These are phyloP conservation scores for Talaromyces pinophilus DNA, from an alignment of 2,329 filamentous ascomycete species.

Conservation along the genomic window DNA sequence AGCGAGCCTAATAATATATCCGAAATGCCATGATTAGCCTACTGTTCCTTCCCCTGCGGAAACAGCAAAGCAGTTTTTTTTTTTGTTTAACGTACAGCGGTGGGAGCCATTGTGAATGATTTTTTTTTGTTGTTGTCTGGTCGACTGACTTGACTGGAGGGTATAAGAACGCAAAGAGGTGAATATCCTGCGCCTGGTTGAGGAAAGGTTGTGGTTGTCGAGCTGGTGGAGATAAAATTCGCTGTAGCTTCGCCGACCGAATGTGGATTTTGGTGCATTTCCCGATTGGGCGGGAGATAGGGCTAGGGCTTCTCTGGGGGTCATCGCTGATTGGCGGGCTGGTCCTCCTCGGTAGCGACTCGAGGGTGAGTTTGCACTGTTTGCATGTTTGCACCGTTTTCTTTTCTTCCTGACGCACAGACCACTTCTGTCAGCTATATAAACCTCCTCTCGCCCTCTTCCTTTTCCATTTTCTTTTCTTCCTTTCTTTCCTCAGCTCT, in stretches of 20 bases:
- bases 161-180: slow-evolving; percentile 73
- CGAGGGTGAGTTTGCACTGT: not conserved
- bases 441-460: slow-evolving; percentile 6
- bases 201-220: slow-evolving; percentile 26
- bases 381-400: slow-evolving; percentile 5
- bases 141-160: slow-evolving; percentile 4
- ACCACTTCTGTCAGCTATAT: slow-evolving; percentile 8
- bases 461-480: slow-evolving; percentile 40
- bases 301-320: slow-evolving; percentile 24
- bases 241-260: slow-evolving; percentile 17
- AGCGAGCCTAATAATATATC: slow-evolving; percentile 43
- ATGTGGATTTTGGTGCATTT: slow-evolving; percentile 4
- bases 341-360: not conserved
- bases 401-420: slow-evolving; percentile 25
- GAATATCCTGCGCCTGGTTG: slow-evolving; percentile 75
- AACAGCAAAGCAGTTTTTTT: slow-evolving; percentile 87
- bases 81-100: slow-evolving; percentile 73
- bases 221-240: slow-evolving; percentile 33
- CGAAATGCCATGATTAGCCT: slow-evolving; percentile 76
- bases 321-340: not conserved
- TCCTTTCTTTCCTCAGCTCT: slow-evolving; percentile 52
- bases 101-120: slow-evolving; percentile 75
- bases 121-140: slow-evolving; percentile 30
- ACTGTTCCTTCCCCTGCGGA: slow-evolving; percentile 65
- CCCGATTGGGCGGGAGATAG: slow-evolving; percentile 33